These are phyloP conservation scores for Laguncularia racemosa DNA, from an alignment of 345 rosid species.

Conservation along the genomic window DNA sequence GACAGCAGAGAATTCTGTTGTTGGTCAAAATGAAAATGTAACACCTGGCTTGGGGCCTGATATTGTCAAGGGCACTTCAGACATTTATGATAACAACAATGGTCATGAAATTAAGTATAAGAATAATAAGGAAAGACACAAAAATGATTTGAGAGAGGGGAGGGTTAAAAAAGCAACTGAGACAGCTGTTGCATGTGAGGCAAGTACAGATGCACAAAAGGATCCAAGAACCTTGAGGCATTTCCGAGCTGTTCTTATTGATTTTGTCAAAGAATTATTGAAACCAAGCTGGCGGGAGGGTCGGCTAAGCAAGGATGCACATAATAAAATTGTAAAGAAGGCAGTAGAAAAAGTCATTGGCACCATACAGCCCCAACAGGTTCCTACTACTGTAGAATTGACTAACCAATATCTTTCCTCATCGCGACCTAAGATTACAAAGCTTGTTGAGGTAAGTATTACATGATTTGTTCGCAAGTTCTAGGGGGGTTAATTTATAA, in stretches of 20 bases:
- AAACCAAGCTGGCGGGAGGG: slow-evolving; percentile 88
- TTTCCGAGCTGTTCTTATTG: slow-evolving; percentile 58
- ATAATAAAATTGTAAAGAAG: slow-evolving; percentile 67
- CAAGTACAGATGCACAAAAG: slow-evolving; percentile 29
- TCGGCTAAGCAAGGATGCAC: slow-evolving; percentile 71
- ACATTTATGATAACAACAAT: slow-evolving; percentile 19
- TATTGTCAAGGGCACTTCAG: slow-evolving; percentile 25
- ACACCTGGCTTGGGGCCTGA: slow-evolving; percentile 32
- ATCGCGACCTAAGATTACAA: slow-evolving; percentile 49
- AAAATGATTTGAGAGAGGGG: slow-evolving; percentile 28
- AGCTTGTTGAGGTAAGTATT: slow-evolving; percentile 75
- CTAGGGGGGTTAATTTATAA: slow-evolving; percentile 5
- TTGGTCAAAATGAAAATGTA: slow-evolving; percentile 27
- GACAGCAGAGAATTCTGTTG: slow-evolving; percentile 39
- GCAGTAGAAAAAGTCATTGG: slow-evolving; percentile 66
- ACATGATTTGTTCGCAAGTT: background rate
- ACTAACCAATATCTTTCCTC: slow-evolving; percentile 52
- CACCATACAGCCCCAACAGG: slow-evolving; percentile 48
- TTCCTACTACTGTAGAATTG: slow-evolving; percentile 43
- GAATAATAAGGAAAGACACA: slow-evolving; percentile 34
- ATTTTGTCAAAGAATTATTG: slow-evolving; percentile 55
- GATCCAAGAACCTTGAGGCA: slow-evolving; percentile 51
- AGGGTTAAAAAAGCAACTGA: slow-evolving; percentile 23
- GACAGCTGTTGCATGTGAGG: slow-evolving; percentile 35
- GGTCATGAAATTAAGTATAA: slow-evolving; percentile 26